Evolutionary conservation across 106 monocot species (phyloP), one percentile per base, ranked within the genome.

Genomic region (Apostasia ramifera): DNA sequence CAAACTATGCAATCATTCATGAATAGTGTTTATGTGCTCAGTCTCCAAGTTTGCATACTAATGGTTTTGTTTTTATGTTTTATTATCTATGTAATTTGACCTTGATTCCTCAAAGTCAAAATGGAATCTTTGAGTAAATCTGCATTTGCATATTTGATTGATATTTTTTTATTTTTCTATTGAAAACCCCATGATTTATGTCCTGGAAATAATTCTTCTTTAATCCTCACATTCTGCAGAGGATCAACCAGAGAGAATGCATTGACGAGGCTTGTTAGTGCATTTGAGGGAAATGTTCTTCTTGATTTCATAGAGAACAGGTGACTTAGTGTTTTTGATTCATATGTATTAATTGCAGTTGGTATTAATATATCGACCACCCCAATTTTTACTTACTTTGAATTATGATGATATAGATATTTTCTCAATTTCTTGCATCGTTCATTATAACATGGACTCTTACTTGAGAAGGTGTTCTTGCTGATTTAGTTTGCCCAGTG

Each of bases 251-350:
- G 89, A 66, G 82, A 85, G 50, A 73, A 49, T 3, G 85, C 85
- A 6, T 67, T 90, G 75, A 41, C 73, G 9, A 72, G 69, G 42
- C 80, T 90, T 44, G 78, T 90, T 53, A 78, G 78, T 66, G 72
- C 85, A 12, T 86, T 90, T 78, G 83, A 86, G 76, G 75, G 69
- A 38, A 73, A 74, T 57, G 64, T 86, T 40, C 82, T 90, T 59
- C 72, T 70, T 41, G 26, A 64, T 6, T 83, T 81, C 64, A 68
- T 83, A 41, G 80, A 86, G 59, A 76, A 83, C 70, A 85, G 78
- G 88, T 88, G 46, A 73, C 74, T 69, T 73, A 39, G 1, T 71
- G 38, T 47, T 13, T 1, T 69, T 57, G 42, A 47, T 61, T 61
- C 13, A 38, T 49, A 39, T 10, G 9, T 8, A 40, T 66, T 10